A percentile compares a stretch with the other conserved stretches of the same genome.
These are phyloP conservation scores for Venturia asperata DNA, from an alignment of 2,329 filamentous ascomycete species.

Conservation along the genomic window DNA sequence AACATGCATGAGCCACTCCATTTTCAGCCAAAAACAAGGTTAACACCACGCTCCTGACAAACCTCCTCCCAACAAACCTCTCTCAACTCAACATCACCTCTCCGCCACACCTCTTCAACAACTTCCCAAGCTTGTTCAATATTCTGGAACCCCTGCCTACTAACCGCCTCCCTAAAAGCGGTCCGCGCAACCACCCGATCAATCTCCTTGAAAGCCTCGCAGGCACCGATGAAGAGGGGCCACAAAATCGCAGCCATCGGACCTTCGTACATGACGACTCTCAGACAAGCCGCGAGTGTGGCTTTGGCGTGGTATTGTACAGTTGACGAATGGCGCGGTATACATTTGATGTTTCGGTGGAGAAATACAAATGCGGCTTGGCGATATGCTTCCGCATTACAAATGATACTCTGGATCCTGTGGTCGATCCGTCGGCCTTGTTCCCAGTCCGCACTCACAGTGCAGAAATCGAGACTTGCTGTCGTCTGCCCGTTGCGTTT, in stretches of 20 bases:
- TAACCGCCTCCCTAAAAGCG: not conserved
- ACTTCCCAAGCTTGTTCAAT: constrained; percentile 13
- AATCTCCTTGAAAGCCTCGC: constrained; percentile 11
- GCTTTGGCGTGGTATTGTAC: constrained; percentile 14
- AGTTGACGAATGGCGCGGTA: not conserved
- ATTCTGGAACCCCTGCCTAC: constrained; percentile 2
- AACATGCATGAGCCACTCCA: too few relatives aligned
- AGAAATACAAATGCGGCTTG: constrained; percentile 13
- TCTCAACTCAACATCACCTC: not conserved
- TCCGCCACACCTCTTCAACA: constrained; percentile 12
- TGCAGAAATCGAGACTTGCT: constrained; percentile 8
- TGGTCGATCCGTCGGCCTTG: not conserved
- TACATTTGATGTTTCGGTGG: constrained; percentile 2
- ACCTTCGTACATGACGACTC: constrained; percentile 13
- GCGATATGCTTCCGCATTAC: constrained; percentile 11
- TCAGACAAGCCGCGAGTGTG: not conserved
- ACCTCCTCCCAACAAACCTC: constrained; percentile 12
- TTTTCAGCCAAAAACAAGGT: constrained; percentile 4
- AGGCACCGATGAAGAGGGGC: constrained; percentile 13
- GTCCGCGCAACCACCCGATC: constrained; percentile 2
- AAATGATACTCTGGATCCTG: constrained; percentile 7
- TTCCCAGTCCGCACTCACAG: not conserved
- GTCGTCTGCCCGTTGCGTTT: not conserved
- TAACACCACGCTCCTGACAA: not conserved
- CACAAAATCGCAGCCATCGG: not conserved